Percentiles rank a stretch among this genome's conserved stretches.
Evolutionary conservation across 768 basidiomycete genomes (phyloP).

Genomic region (Termitomyces sp.): DNA sequence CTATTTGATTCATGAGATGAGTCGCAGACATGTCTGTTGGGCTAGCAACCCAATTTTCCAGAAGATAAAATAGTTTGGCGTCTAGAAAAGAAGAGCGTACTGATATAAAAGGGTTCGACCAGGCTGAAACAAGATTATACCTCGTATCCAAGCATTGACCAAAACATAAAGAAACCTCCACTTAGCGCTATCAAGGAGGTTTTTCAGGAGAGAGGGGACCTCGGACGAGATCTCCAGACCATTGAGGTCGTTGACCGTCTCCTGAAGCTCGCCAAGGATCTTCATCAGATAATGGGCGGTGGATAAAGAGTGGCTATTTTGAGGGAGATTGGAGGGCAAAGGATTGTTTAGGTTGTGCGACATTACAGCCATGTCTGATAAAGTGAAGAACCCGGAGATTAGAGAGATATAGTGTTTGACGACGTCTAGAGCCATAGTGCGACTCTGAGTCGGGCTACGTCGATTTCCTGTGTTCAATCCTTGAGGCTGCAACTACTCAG

Average conservation of each 20-base stretch:
- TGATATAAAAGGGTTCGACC: neutral
- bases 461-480: conserved; percentile 41
- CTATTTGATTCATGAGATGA: conserved; percentile 69
- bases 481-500: conserved; percentile 17
- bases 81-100: conserved; percentile 40
- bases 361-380: conserved; percentile 74
- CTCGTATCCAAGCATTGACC: conserved; percentile 74
- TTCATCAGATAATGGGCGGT: conserved; percentile 76
- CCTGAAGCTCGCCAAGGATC: conserved; percentile 80
- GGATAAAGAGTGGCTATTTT: conserved; percentile 74
- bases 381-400: conserved; percentile 73
- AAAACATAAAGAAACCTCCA: conserved; percentile 89
- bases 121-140: conserved; percentile 33
- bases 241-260: conserved; percentile 76
- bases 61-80: conserved; percentile 69
- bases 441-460: conserved; percentile 74
- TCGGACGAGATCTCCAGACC: conserved; percentile 80
- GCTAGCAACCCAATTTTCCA: conserved; percentile 82
- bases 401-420: conserved; percentile 73
- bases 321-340: conserved; percentile 55
- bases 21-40: conserved; percentile 61
- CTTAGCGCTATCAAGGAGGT: conserved; percentile 70
- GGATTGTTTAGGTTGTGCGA: conserved; percentile 36
- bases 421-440: conserved; percentile 80
- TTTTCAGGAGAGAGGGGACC: conserved; percentile 57